Base-by-base conservation (phyloP, 2,329 filamentous ascomycete species). In the Epichloe glyceriae region DNA sequence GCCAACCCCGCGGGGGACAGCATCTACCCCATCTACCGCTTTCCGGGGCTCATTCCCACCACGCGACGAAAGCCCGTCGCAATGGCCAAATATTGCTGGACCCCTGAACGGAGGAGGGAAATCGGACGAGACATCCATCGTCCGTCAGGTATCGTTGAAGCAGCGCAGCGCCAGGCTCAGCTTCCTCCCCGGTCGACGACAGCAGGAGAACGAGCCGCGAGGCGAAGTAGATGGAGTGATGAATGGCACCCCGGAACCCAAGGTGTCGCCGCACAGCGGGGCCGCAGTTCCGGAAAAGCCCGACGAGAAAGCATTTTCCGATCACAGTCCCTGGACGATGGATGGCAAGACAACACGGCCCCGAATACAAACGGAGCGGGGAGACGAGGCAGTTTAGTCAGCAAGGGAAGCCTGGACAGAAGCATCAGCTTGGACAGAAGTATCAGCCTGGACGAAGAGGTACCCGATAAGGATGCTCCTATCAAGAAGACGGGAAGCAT, bases 401-500 rank as follows among this genome's bases (percentile, higher is more conserved):
- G 60, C 52, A 60, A 60, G 39, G 59, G 57, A 26, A 67, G 62
- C 51, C 52, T 62, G 42, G 62, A 66, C 39, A 56, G 61, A 14
- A 52, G 60, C 5, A 56, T 56, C 30, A 67, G 62, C 51, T 52
- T 62, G 42, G 63, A 66, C 38, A 56, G 61, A 14, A 52, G 60
- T 5, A 56, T 55, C 6, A 53, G 55, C 14, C 53, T 54, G 12
- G 55, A 58, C 12, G 59, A 60, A 19, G 55, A 61, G 10, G 58
- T 62, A 44, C 50, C 59, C 20, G 50, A 51, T 0, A 58, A 61
- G 34, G 63, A 61, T 42, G 72, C 67, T 38, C 61, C 64, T 10
- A 46, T 70, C 38, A 63, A 67, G 51, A 74, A 74, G 60, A 77
- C 78, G 49, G 79, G 78, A 37, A 85, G 82, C 52, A 78, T 94